Conservation (phyloP, 805 yeast genomes). For the Lachancea dasiensis region DNA sequence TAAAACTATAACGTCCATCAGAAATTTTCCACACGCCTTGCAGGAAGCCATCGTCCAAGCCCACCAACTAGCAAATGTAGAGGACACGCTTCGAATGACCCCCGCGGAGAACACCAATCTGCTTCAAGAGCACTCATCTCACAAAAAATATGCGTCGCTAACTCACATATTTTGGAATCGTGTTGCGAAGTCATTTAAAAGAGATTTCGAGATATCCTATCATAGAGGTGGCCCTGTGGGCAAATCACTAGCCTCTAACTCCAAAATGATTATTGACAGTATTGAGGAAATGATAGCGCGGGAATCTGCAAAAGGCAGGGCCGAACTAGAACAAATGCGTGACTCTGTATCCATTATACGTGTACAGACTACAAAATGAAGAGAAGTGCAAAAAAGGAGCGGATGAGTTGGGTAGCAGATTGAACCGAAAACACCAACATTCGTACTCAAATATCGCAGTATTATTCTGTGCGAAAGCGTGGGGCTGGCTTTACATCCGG, state of each 20-base stretch:
- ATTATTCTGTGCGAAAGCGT: constrained; percentile 8
- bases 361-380: constrained; percentile 2
- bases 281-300: constrained; percentile 15
- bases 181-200: constrained; percentile 22
- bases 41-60: constrained; percentile 19
- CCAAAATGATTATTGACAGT: constrained; percentile 16
- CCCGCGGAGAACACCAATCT: constrained; percentile 13
- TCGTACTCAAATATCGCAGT: too few relatives aligned
- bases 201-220: constrained; percentile 29
- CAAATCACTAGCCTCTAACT: constrained; percentile 23
- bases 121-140: constrained; percentile 18
- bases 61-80: constrained; percentile 13
- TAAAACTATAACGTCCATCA: constrained; percentile 29
- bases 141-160: constrained; percentile 10
- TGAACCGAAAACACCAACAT: too few relatives aligned
- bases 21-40: constrained; percentile 20
- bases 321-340: constrained; percentile 4
- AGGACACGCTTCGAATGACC: constrained; percentile 15
- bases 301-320: constrained; percentile 8
- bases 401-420: too few relatives aligned
- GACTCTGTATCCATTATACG: constrained; percentile 5
- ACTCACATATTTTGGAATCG: constrained; percentile 25
- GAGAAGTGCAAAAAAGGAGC: too few relatives aligned
- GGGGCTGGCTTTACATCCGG: constrained; percentile 12
- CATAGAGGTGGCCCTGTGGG: constrained; percentile 35